phyloP scores from a whole-genome alignment of 768 basidiomycete genomes.

The Cyclocybe cylindracea region DNA sequence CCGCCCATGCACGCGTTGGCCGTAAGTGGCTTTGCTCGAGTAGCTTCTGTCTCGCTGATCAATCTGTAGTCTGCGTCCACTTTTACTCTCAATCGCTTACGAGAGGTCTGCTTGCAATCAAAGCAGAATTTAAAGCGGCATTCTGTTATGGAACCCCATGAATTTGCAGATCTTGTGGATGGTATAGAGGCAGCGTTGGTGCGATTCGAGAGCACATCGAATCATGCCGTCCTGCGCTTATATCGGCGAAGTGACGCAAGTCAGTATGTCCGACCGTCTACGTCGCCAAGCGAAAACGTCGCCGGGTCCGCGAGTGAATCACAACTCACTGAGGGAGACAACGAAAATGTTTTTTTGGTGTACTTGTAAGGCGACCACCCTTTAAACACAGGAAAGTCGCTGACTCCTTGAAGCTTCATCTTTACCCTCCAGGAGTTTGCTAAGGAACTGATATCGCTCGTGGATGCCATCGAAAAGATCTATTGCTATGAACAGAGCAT shows the following conservation, averaged over 20 bases:
- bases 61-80: slow-evolving; percentile 59
- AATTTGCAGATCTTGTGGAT: slow-evolving; percentile 66
- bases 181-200: slow-evolving; percentile 68
- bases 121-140: slow-evolving; percentile 25
- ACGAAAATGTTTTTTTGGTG: slow-evolving; percentile 84
- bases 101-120: slow-evolving; percentile 61
- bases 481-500: slow-evolving; percentile 63
- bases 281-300: slow-evolving; percentile 17
- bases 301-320: neutral
- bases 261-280: slow-evolving; percentile 17
- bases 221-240: slow-evolving; percentile 77
- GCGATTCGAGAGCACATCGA: slow-evolving; percentile 81
- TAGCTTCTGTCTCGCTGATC: neutral
- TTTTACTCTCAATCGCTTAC: slow-evolving; percentile 59
- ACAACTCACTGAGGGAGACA: slow-evolving; percentile 47
- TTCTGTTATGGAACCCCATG: slow-evolving; percentile 48
- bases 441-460: slow-evolving; percentile 75
- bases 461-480: slow-evolving; percentile 83
- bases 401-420: slow-evolving; percentile 66
- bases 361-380: slow-evolving; percentile 71
- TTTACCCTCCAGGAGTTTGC: slow-evolving; percentile 97
- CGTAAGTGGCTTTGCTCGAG: slow-evolving; percentile 39
- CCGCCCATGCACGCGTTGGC: slow-evolving; percentile 75
- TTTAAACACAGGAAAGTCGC: neutral
- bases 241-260: slow-evolving; percentile 57